A percentile compares a stretch with the other conserved stretches of the same genome.
Conservation (phyloP, 352 stramenopile genomes). For the Saprolegnia diclina region DNA sequence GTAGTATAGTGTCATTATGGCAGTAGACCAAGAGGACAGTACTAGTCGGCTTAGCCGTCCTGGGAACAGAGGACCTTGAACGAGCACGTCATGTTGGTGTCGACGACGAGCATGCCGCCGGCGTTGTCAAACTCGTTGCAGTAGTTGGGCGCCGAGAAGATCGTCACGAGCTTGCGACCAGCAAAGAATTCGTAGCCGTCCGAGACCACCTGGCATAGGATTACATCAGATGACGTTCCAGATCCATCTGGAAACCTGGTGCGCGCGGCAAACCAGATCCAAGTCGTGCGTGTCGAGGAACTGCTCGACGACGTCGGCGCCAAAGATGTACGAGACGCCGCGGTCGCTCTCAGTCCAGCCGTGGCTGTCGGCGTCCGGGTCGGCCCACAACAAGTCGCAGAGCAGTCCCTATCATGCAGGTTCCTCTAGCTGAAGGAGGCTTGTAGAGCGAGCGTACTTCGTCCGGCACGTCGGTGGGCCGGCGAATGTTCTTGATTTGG, state of each 20-base stretch:
- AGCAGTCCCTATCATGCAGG: constrained; percentile 45
- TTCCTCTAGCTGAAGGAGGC: too few species aligned
- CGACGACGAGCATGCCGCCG: constrained; percentile 81
- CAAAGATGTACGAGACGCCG: constrained; percentile 98
- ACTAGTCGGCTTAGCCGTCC: neutral
- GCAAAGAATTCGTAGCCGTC: constrained; percentile 99
- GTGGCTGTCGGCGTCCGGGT: constrained; percentile 78
- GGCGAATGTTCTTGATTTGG: constrained; percentile 90
- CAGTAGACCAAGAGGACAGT: neutral
- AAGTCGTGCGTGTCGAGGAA: constrained; percentile 97
- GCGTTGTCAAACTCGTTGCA: constrained; percentile 99
- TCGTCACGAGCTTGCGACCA: constrained; percentile 96
- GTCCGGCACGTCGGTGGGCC: constrained; percentile 79
- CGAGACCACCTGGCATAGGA: constrained; percentile 95
- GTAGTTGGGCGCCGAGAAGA: constrained; percentile 99
- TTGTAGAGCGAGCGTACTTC: too few species aligned
- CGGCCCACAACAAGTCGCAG: constrained; percentile 84
- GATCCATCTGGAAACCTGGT: constrained; percentile 78
- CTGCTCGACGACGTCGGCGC: constrained; percentile 94
- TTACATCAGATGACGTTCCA: neutral
- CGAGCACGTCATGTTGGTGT: constrained; percentile 63
- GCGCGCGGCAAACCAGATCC: constrained; percentile 96
- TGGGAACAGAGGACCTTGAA: constrained; percentile 79
- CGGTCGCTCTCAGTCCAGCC: constrained; percentile 96
- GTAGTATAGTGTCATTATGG: too few species aligned